These are phyloP conservation scores for Leucosporidium creatinivorum DNA, from an alignment of 768 basidiomycete species.

Conservation along the genomic window DNA sequence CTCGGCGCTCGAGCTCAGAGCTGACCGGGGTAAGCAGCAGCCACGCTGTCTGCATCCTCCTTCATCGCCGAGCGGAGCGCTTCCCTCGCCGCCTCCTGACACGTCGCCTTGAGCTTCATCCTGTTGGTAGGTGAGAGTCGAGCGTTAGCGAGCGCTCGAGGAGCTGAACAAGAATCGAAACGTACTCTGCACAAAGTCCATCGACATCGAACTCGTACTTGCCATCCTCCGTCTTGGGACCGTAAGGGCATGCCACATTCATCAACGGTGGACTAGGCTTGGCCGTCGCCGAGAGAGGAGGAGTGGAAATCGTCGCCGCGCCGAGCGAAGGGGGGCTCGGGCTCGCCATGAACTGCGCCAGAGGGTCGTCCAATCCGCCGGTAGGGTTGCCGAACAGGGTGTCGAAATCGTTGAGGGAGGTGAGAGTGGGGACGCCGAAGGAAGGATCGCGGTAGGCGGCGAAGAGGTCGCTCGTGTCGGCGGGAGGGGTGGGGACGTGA, in stretches of 20 bases:
- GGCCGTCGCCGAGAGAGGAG: no score
- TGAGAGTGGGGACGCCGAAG: not conserved
- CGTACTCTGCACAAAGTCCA: slow-evolving; percentile 18
- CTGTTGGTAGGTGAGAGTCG: not conserved
- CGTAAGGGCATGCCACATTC: slow-evolving; percentile 3
- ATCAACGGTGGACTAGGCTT: no score
- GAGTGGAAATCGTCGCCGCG: no score
- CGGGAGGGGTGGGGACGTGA: slow-evolving; percentile 1
- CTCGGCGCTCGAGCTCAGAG: no score
- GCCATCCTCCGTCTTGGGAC: not conserved
- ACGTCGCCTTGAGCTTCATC: slow-evolving; percentile 30
- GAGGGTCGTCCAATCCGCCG: not conserved
- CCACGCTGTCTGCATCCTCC: slow-evolving; percentile 12
- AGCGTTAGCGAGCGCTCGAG: not conserved
- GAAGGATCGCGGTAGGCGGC: slow-evolving; percentile 28
- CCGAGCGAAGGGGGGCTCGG: not conserved
- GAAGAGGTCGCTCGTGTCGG: slow-evolving; percentile 11
- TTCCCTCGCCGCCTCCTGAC: slow-evolving; percentile 27
- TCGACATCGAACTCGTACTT: slow-evolving; percentile 26
- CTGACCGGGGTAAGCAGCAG: no score
- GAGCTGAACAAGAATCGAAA: not conserved
- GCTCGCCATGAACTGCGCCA: slow-evolving; percentile 1
- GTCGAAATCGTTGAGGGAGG: slow-evolving; percentile 24
- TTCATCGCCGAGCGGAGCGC: slow-evolving; percentile 24
- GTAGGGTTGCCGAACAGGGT: slow-evolving; percentile 5